Base-by-base conservation (phyloP, 108 stramenopile species). In the Nitzschia inconspicua region DNA sequence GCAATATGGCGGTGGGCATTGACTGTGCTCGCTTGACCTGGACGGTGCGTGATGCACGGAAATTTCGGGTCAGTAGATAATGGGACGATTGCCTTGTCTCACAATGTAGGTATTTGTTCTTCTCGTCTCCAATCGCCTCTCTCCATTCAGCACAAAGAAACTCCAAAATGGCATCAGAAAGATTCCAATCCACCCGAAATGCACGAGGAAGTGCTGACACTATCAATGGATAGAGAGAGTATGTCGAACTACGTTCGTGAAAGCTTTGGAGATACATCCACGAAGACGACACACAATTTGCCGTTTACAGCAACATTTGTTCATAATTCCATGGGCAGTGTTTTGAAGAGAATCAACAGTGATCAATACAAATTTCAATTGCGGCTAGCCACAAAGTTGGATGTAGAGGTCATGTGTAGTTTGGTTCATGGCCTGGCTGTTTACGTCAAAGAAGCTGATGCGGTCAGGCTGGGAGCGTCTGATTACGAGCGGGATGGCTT, bases 361-460 rank as follows among this genome's bases (percentile, higher is more conserved):
- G 13, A 19, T 1, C 40, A 13, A 10, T 22, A 22, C n/a, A 52
- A 39, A 5, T 63, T 50, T 40, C 62, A 25, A 23, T 27, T 63
- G 44, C 24, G 42, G n/a, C 47, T 48, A 16, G 56, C 31, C 10
- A 28, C 32, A 48, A 62, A 27, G 0, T 19, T 19, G 25, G 61
- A 68, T 18, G 7, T 68, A 8, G 22, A 20, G 9, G 37, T 51
- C 9, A 64, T 73, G 13, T 37, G n/a, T 18, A 26, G 56, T 19
- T 49, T 77, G 43, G 76, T 77, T 9, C 53, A 62, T 5, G 76
- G 66, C 4, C 35, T 77, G 36, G 76, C 76, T 1, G 63, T 44
- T 5, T 77, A 70, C 44, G 76, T 66, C 26, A 71, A 76, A 2
- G 76, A 77, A 46, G 28, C 42, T 9, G 76, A 77, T 37, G 50